phyloP scores from a whole-genome alignment of 306 rosid species.

The Nissolia schottii region DNA sequence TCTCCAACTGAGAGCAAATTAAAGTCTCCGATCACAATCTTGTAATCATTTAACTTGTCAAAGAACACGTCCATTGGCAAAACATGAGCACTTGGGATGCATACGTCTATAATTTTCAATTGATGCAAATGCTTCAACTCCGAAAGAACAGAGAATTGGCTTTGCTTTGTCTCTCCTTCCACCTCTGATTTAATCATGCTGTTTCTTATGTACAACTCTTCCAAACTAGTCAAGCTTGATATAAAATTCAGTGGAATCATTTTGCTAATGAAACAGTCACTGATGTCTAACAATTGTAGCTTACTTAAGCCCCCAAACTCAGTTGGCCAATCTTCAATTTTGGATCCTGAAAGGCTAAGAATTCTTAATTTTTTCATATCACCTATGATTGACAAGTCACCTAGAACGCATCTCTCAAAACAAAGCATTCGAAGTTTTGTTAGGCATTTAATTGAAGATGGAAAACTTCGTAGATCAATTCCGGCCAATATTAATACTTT shows the following conservation, averaged over 20 bases:
- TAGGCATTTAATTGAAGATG: not conserved
- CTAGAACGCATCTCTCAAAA: conserved; percentile 8
- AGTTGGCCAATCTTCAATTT: conserved; percentile 9
- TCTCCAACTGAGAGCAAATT: not conserved
- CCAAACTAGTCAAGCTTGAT: conserved; percentile 26
- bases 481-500: not conserved
- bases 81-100: not conserved
- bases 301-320: conserved; percentile 19
- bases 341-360: conserved; percentile 24
- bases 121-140: conserved; percentile 20
- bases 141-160: not conserved
- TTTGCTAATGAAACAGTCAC: conserved; percentile 5
- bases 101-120: conserved; percentile 5
- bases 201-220: conserved; percentile 22
- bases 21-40: conserved; percentile 23
- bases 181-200: conserved; percentile 13
- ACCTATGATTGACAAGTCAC: conserved; percentile 10
- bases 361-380: conserved; percentile 30
- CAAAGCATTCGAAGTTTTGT: conserved; percentile 17
- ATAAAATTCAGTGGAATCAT: conserved; percentile 12
- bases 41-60: conserved; percentile 3
- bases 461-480: not conserved
- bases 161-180: not conserved
- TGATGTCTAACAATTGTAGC: conserved; percentile 27
- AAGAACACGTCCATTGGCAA: conserved; percentile 18